Evolutionary conservation across 1,284 basidiomycete species (phyloP), one percentile per base, ranked within the genome.

Genomic region (Hypsizygus ulmarius): DNA sequence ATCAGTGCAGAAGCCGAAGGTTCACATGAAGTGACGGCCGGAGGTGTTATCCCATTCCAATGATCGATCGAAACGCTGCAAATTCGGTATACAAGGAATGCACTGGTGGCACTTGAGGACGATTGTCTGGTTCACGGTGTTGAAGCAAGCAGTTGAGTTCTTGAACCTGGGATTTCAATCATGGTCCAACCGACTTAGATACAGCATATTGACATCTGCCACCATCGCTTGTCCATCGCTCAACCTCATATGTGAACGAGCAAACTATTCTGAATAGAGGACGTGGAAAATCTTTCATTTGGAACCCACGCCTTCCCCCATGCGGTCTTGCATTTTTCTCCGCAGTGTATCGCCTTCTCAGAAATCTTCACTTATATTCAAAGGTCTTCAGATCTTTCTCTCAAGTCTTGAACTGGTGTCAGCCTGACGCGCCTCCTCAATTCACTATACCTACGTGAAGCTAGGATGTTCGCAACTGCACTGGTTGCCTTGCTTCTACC

Each of bases 401-500:
- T 37, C 27, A 11, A 25, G 19, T 16, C 30, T 12, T 28, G 10
- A 7, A 32, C 11, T 35, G 1, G 33, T 19, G n/a, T 25, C 38
- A 38, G 38, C 27, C 15, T 4, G n/a, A 14, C 19, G 15, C 3
- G 14, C n/a, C 34, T 3, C 10, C 29, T 30, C 6, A 32, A 9
- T 21, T 14, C 14, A 18, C 1, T 29, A 16, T 43, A 29, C 19
- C n/a, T n/a, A 25, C 21, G 21, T 25, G 7, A 11, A n/a, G 10
- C 14, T 43, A 47, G 10, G 12, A 60, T 62, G 54, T 57, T 64
- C 47, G 51, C 56, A 47, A 59, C 59, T 53, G 18, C 54, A 36
- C 42, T 64, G 12, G 43, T 57, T 36, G 32, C 57, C 39, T 54
- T 59, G 43, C 51, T 67, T 34, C 59, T 75, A 38, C 69, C 74